Base-by-base conservation (phyloP, 257 asterid genomes). In the Capsicum baccatum region DNA sequence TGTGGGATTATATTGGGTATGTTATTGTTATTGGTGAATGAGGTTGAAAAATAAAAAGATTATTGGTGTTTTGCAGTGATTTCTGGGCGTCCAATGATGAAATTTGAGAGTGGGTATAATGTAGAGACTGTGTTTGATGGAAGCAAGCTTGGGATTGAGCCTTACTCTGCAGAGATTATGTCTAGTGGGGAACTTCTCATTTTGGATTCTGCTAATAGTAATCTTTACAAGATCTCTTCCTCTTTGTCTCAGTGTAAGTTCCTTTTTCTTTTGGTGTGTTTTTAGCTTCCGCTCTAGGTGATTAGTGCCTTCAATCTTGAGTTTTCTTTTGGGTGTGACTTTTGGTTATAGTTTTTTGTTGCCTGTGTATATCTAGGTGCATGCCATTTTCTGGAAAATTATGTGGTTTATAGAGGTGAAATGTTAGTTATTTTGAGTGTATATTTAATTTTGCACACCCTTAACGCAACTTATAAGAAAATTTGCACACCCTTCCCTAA, bases 101-200 rank as follows among this genome's bases (percentile, higher is more conserved):
- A 94, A 85, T 95, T 92, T 83, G 99, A 95, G 91, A 94, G 95
- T 85, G 99, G 99, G 42, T 95, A 94, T 84, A 91, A 86, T 80
- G 97, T 95, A 86, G 98, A 95, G 87, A 95, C 99, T 26, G 98
- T 95, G 83, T 95, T 95, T 83, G 99, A 95, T 81, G 99, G 99
- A 55, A 95, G 99, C 90, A 95, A 94, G 88, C 97, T 95, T 85
- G 99, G 99, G 78, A 89, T 95, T 87, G 99, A 95, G 88, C 99
- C 99, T 60, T 79, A 93, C 82, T 59, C 94, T 86, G 92, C 94
- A 70, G 96, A 94, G 80, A 82, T 93, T 60, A 86, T 91, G 90
- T 91, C 98, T 63, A 93, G 89, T 85, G 98, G 98, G 59, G 99
- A 94, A 83, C 97, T 95, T 50, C 96, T 95, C 16, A 92, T 95